Evolutionary conservation across 2,329 filamentous ascomycete genomes (phyloP).

Genomic region (Sclerotinia borealis): DNA sequence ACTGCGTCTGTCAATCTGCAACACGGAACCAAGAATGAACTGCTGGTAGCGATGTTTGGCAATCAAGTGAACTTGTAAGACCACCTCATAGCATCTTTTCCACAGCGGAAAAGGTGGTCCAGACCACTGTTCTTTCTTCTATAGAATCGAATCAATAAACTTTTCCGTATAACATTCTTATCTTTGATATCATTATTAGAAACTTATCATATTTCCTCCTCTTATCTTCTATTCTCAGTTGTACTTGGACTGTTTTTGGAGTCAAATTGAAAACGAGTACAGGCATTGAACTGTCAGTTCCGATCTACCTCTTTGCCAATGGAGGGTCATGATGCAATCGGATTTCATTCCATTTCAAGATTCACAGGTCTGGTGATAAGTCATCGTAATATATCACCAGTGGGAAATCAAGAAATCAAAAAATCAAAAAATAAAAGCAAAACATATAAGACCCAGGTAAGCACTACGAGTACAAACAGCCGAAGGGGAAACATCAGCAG

Average conservation of each 20-base stretch:
- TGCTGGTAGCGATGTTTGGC: neutral
- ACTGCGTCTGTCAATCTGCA: neutral
- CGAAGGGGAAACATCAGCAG: neutral
- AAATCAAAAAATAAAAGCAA: neutral
- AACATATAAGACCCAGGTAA: neutral
- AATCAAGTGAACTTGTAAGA: neutral
- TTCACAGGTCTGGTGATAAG: neutral
- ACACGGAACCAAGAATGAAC: neutral
- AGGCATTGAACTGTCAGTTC: neutral
- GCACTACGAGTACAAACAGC: neutral
- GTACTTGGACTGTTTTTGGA: too few relatives aligned
- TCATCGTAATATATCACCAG: neutral
- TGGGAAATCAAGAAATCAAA: neutral
- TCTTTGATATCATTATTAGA: neutral
- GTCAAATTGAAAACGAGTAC: neutral
- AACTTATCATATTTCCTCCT: neutral
- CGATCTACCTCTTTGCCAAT: neutral
- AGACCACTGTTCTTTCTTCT: neutral
- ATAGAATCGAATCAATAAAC: too few relatives aligned
- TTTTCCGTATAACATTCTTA: neutral
- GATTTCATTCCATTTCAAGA: too few relatives aligned
- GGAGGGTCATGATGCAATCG: neutral
- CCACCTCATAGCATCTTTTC: neutral
- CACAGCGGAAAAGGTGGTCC: too few relatives aligned
- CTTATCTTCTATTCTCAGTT: neutral